Conservation (phyloP, 441 rosid genomes). For the Erodium trifolium region DNA sequence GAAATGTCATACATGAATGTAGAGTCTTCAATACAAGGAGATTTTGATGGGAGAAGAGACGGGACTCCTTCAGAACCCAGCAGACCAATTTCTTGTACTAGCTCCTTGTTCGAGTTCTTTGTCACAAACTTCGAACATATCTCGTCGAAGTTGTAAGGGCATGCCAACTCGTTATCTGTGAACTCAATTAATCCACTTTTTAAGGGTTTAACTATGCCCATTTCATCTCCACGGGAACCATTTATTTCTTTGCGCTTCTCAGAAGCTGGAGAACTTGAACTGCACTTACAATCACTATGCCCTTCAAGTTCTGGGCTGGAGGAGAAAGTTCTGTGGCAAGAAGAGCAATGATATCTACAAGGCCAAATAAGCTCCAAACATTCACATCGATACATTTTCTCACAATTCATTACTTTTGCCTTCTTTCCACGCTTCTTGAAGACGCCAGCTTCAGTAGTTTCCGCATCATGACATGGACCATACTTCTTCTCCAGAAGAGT, state of each 20-base stretch:
- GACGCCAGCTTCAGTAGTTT: slow-evolving; percentile 29
- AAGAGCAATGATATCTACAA: slow-evolving; percentile 66
- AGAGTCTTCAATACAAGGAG: slow-evolving; percentile 50
- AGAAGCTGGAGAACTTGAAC: slow-evolving; percentile 29
- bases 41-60: slow-evolving; percentile 42
- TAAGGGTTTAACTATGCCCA: slow-evolving; percentile 29
- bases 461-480: slow-evolving; percentile 49
- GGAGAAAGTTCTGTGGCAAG: slow-evolving; percentile 71
- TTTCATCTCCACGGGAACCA: slow-evolving; percentile 28
- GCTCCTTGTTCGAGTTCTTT: slow-evolving; percentile 68
- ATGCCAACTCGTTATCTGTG: slow-evolving; percentile 41
- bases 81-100: slow-evolving; percentile 82
- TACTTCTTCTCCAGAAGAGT: slow-evolving; percentile 60
- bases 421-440: slow-evolving; percentile 47
- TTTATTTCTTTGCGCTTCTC: slow-evolving; percentile 37
- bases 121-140: slow-evolving; percentile 75
- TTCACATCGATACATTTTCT: slow-evolving; percentile 60
- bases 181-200: slow-evolving; percentile 46
- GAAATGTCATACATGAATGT: slow-evolving; percentile 27
- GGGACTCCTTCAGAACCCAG: slow-evolving; percentile 73
- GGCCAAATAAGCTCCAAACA: slow-evolving; percentile 87
- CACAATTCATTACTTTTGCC: slow-evolving; percentile 37
- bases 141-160: slow-evolving; percentile 66
- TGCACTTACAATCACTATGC: slow-evolving; percentile 59
- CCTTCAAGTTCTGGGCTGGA: slow-evolving; percentile 46